Conservation (phyloP, 2,329 filamentous ascomycete species). For the Ilyonectria destructans region DNA sequence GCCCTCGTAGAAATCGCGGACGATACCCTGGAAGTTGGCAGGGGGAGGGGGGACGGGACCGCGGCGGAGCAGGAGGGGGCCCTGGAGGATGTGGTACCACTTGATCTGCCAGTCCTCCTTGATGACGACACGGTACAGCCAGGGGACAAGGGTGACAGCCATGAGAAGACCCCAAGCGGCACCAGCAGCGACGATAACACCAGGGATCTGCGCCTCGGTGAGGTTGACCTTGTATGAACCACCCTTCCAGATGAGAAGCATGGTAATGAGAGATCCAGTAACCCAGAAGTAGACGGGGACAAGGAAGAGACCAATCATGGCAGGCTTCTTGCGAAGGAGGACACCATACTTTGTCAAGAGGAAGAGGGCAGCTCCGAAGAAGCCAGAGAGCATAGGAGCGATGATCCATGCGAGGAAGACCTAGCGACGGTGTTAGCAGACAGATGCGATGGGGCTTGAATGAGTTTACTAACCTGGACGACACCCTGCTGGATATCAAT, state of each 20-base stretch:
- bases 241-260: conserved; percentile 75
- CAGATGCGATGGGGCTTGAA: background rate
- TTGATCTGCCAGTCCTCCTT: conserved; percentile 74
- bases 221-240: conserved; percentile 64
- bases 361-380: conserved; percentile 71
- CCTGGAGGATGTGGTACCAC: conserved; percentile 68
- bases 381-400: conserved; percentile 69
- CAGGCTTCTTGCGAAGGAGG: conserved; percentile 68
- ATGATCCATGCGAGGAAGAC: conserved; percentile 76
- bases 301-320: conserved; percentile 66
- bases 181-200: conserved; percentile 69
- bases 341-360: conserved; percentile 71
- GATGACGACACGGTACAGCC: conserved; percentile 72
- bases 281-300: conserved; percentile 73
- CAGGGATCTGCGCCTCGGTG: conserved; percentile 64
- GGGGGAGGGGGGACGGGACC: conserved; percentile 58
- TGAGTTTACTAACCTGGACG: conserved; percentile 57
- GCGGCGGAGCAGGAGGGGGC: conserved; percentile 67
- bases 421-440: conserved; percentile 61
- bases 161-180: conserved; percentile 66
- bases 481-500: conserved; percentile 66
- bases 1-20: conserved; percentile 72
- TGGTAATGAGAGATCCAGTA: conserved; percentile 68
- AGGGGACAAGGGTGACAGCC: conserved; percentile 71
- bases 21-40: conserved; percentile 57